These are phyloP conservation scores for Phylloporus sp. DNA, from an alignment of 768 basidiomycete genomes.

Conservation along the genomic window DNA sequence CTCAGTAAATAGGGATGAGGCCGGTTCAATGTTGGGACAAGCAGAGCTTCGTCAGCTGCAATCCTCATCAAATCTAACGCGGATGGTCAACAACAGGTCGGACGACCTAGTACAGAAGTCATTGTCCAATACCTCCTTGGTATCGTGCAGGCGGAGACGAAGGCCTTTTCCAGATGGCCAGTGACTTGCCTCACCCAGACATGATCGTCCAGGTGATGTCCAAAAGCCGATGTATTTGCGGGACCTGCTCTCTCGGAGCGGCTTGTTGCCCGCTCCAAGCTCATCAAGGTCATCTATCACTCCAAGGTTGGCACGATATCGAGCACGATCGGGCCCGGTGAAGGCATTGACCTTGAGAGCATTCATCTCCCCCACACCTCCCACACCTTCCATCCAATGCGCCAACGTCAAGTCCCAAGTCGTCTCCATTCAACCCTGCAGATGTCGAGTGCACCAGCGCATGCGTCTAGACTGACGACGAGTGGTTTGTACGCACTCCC, in stretches of 20 bases:
- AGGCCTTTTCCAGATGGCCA: slow-evolving; percentile 75
- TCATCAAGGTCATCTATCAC: slow-evolving; percentile 83
- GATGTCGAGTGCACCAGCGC: slow-evolving; percentile 52
- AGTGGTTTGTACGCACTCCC: slow-evolving; percentile 71
- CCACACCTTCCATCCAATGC: slow-evolving; percentile 45
- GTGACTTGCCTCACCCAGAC: slow-evolving; percentile 72
- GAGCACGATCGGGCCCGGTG: slow-evolving; percentile 71
- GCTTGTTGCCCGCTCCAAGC: slow-evolving; percentile 56
- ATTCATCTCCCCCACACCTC: slow-evolving; percentile 39
- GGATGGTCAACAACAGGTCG: too few relatives aligned
- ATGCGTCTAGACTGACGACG: slow-evolving; percentile 83
- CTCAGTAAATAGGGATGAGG: too few relatives aligned
- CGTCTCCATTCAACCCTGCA: slow-evolving; percentile 64
- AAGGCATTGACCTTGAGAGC: slow-evolving; percentile 86
- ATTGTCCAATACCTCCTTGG: too few relatives aligned
- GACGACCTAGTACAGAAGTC: too few relatives aligned
- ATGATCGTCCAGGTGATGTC: slow-evolving; percentile 53
- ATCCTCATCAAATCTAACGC: too few relatives aligned
- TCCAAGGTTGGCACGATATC: slow-evolving; percentile 75
- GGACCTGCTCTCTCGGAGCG: slow-evolving; percentile 63
- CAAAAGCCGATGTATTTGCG: slow-evolving; percentile 69
- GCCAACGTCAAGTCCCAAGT: slow-evolving; percentile 74
- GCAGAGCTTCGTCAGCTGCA: too few relatives aligned
- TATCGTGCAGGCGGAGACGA: slow-evolving; percentile 85
- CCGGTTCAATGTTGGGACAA: too few relatives aligned